Evolutionary conservation across 176 grass and related monocot genomes (phyloP).

Genomic region (Calamus simplicifolius): DNA sequence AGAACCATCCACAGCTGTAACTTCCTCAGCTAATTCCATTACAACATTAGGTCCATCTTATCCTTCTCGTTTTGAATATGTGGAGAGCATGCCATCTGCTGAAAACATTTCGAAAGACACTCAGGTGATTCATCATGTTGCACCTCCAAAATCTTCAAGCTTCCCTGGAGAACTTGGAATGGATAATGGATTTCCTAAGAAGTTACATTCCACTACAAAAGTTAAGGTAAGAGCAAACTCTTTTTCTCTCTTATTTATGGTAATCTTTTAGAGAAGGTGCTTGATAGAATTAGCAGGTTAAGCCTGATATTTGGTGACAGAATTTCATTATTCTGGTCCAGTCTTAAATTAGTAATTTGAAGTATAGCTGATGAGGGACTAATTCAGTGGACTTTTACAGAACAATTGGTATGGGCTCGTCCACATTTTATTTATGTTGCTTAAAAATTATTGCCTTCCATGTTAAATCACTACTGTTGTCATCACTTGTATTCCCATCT

Average conservation of each 20-base stretch:
- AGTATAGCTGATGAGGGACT: too few relatives aligned
- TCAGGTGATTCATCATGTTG: slow-evolving; percentile 62
- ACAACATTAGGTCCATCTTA: slow-evolving; percentile 31
- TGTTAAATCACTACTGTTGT: too few relatives aligned
- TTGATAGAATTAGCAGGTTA: not conserved
- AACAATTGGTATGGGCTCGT: too few relatives aligned
- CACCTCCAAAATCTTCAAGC: slow-evolving; percentile 77
- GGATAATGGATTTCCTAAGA: slow-evolving; percentile 70
- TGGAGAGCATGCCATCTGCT: slow-evolving; percentile 39
- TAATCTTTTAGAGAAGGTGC: not conserved
- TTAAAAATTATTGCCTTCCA: too few relatives aligned
- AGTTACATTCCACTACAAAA: slow-evolving; percentile 52
- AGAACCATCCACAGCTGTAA: slow-evolving; percentile 47
- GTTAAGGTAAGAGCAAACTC: slow-evolving; percentile 35
- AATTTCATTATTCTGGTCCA: too few relatives aligned
- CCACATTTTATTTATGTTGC: too few relatives aligned
- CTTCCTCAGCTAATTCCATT: slow-evolving; percentile 31
- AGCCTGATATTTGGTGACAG: too few relatives aligned
- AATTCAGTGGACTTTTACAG: too few relatives aligned
- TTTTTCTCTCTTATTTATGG: too few relatives aligned
- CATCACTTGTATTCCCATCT: too few relatives aligned
- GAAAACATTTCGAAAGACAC: slow-evolving; percentile 36
- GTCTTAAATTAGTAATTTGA: too few relatives aligned
- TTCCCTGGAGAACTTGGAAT: slow-evolving; percentile 92
- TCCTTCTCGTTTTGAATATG: slow-evolving; percentile 83